Evolutionary conservation across 2,329 filamentous ascomycete genomes (phyloP).

Genomic region (Tolypocladium sp.): DNA sequence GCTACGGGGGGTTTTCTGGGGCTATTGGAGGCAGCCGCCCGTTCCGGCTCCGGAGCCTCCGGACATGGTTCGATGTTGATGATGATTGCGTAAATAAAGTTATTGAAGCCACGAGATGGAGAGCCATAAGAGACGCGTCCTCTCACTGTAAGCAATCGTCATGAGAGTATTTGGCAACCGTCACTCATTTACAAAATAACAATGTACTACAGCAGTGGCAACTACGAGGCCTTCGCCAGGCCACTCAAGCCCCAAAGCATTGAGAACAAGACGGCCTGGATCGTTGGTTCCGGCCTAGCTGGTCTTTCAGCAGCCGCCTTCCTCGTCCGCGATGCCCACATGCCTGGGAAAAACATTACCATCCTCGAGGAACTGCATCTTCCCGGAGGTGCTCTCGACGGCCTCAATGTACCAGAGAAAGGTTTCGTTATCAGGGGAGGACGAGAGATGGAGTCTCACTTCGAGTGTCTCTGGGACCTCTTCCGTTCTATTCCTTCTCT

Average conservation of each 20-base stretch:
- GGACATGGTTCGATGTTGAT: not conserved
- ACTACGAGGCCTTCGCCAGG: not conserved
- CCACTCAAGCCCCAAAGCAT: not conserved
- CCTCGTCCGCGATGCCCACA: not conserved
- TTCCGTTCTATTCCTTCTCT: slow-evolving; percentile 19
- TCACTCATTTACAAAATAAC: not conserved
- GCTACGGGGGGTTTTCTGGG: not conserved
- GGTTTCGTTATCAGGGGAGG: slow-evolving; percentile 22
- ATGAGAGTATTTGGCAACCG: not conserved
- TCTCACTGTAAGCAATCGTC: not conserved
- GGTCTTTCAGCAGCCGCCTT: not conserved
- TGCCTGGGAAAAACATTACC: not conserved
- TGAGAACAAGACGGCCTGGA: not conserved
- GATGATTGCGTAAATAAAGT: not conserved
- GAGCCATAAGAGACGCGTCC: not conserved
- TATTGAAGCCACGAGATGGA: not conserved
- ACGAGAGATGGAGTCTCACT: slow-evolving; percentile 19
- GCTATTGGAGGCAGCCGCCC: not conserved
- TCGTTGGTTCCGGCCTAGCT: not conserved
- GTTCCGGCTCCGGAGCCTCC: not conserved
- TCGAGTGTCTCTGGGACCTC: slow-evolving; percentile 16
- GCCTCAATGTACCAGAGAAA: slow-evolving; percentile 6
- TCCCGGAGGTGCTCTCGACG: not conserved
- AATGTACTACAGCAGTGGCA: not conserved
- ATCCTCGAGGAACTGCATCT: not conserved